Evolutionary conservation across 2,329 filamentous ascomycete genomes (phyloP), one percentile per base, ranked within the genome.

Genomic region (Paecilomyces sp.): DNA sequence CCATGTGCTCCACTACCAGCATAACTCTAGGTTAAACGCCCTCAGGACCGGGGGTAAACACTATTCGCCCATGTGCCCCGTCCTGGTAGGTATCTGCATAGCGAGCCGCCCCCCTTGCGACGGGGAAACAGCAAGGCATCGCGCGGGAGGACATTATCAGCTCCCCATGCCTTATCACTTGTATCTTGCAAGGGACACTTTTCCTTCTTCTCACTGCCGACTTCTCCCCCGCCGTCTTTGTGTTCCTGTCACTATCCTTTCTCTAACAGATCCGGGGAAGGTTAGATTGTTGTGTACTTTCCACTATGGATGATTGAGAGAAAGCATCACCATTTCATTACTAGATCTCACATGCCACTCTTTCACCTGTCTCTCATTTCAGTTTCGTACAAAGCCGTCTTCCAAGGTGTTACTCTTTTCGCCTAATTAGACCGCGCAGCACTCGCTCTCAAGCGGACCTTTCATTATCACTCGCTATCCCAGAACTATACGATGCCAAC

Each of bases 71-170:
- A 33, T 18, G n/a, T 18, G 15, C 6, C n/a, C 36, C 36, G n/a
- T 47, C 36, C 15, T 47, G 36, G 36, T 18, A 47, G 36, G 36
- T 47, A 47, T 47, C 15, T 47, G 36, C 54, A 55, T 55, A 55
- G 12, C 52, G 25, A 52, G 50, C 18, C 30, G 15, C n/a, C 15
- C 52, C 52, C 30, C 25, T 54, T 33, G 52, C 30, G 25, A 33
- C 30, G 30, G 52, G 18, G 13, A 52, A 54, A 6, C 18, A 54
- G 30, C 52, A 54, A 54, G 52, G 24, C 5, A 18, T 57, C 30
- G 54, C 54, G 36, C 50, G 55, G 13, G 18, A 15, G 15, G 54
- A 63, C 63, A 47, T 47, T 47, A 47, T 47, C 36, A 47, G 36
- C 36, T 47, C 36, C 36, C 36, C 15, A 47, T 47, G 18, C 36